Conservation (phyloP, 768 basidiomycete species). For the Boletus bicolor region DNA sequence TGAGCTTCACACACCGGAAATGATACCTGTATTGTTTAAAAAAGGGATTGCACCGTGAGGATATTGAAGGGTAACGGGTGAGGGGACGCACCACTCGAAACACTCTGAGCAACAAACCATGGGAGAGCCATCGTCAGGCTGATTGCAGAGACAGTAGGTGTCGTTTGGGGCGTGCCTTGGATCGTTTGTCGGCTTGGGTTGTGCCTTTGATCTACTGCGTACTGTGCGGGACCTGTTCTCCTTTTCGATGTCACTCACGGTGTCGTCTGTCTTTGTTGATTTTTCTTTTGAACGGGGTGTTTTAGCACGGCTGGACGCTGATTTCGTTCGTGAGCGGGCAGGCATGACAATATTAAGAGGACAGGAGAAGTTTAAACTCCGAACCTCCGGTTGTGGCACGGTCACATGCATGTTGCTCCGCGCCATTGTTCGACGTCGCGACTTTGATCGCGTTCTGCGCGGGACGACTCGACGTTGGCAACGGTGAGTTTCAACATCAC, state of each 20-base stretch:
- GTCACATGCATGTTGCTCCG: neutral
- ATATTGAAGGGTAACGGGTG: neutral
- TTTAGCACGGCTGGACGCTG: constrained; percentile 16
- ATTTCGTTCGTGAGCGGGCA: constrained; percentile 45
- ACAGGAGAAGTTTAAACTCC: constrained; percentile 34
- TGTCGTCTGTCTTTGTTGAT: constrained; percentile 13
- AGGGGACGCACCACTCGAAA: constrained; percentile 57
- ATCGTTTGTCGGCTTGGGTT: constrained; percentile 16
- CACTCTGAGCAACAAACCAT: constrained; percentile 78
- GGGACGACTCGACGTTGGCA: constrained; percentile 2
- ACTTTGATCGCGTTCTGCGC: neutral
- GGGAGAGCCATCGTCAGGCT: constrained; percentile 72
- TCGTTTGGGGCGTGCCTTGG: constrained; percentile 18
- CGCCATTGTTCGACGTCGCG: neutral
- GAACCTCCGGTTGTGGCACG: constrained; percentile 26
- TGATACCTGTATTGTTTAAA: constrained; percentile 63
- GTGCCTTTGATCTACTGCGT: constrained; percentile 24
- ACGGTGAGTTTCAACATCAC: neutral
- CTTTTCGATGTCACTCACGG: constrained; percentile 29
- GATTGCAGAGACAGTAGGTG: constrained; percentile 57
- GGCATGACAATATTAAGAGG: constrained; percentile 38
- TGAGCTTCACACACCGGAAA: constrained; percentile 70
- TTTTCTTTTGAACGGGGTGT: constrained; percentile 20
- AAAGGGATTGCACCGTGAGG: constrained; percentile 4
- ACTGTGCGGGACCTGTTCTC: constrained; percentile 26